Percentiles rank a stretch among this genome's conserved stretches.
phyloP scores from a whole-genome alignment of 352 stramenopile genomes.

The Thalassiosira livingstoniorum region DNA sequence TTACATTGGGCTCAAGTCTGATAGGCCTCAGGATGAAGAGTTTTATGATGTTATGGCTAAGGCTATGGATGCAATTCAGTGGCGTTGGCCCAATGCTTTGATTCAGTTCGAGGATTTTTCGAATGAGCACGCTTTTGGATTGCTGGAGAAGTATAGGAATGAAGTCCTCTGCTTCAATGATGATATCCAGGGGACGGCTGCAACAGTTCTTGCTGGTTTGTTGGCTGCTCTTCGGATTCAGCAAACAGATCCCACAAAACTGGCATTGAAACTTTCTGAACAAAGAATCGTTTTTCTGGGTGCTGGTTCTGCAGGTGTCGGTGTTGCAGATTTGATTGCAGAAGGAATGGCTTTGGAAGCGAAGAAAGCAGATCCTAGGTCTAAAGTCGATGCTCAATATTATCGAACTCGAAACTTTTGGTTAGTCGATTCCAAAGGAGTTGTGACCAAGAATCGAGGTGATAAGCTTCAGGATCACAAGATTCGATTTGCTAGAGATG shows the following conservation, averaged over 20 bases:
- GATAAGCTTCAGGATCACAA: too few species aligned
- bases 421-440: too few species aligned
- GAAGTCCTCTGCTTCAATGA: constrained; percentile 97
- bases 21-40: too few species aligned
- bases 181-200: constrained; percentile 98
- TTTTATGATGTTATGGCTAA: neutral
- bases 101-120: constrained; percentile 98
- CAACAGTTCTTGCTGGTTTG: constrained; percentile 92
- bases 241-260: constrained; percentile 70
- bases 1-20: too few species aligned
- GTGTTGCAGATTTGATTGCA: too few species aligned
- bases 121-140: constrained; percentile 63
- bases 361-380: too few species aligned
- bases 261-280: constrained; percentile 88
- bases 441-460: too few species aligned
- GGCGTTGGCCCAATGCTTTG: constrained; percentile 93
- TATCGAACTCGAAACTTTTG: too few species aligned
- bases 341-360: too few species aligned
- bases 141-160: constrained; percentile 95
- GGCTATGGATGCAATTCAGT: constrained; percentile 92
- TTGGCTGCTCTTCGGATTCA: constrained; percentile 79
- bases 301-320: constrained; percentile 93
- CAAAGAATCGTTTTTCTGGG: constrained; percentile 96
- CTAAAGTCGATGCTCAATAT: too few species aligned
- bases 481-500: constrained; percentile 77